Base-by-base conservation (phyloP, 1,139 yeast species). In the Pichia sp. region DNA sequence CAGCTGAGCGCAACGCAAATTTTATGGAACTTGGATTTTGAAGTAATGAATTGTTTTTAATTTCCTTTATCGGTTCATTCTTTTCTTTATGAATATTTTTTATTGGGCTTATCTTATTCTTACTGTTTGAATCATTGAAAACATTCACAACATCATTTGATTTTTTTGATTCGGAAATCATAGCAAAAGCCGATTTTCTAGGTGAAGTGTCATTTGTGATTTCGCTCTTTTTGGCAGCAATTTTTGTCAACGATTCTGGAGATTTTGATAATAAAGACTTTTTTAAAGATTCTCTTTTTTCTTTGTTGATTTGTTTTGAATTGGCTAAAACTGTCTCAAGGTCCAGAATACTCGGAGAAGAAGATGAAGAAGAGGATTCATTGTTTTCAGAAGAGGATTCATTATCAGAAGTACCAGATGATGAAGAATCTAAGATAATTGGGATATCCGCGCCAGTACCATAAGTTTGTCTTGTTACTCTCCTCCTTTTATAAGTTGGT, bases 381-480 rank as follows among this genome's bases (percentile, higher is more conserved):
- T 39, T 29, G 5, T 39, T 11, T 4, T 25, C 42, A 13, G 42
- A 22, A 5, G n/a, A 5, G 6, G 18, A 22, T 39, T 25, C 28
- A 13, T 9, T 6, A 9, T 39, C 42, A 13, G 42, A 22, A 25
- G 28, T 18, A 14, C 13, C 42, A 3, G 42, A 39, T 22, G 53
- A 42, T 5, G 51, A 49, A 3, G 56, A 54, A 36, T 53, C 56
- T 16, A 54, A 31, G 13, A 54, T 52, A 14, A 54, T 54, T 13
- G 56, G 55, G 16, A 45, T 34, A 22, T 52, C 55, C 27, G 30
- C 48, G 5, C 45, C 30, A 7, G 55, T 45, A 16, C 56, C 56
- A n/a, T 38, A 45, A 13, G 46, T 42, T 7, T 49, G 46, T 29
- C 56, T 50, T 3, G 56, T 53, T 8, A 53, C 19, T 28, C 56